Percentiles rank a stretch among this genome's conserved stretches.
Conservation (phyloP, 2,329 filamentous ascomycete species). For the Colletotrichum sp. region DNA sequence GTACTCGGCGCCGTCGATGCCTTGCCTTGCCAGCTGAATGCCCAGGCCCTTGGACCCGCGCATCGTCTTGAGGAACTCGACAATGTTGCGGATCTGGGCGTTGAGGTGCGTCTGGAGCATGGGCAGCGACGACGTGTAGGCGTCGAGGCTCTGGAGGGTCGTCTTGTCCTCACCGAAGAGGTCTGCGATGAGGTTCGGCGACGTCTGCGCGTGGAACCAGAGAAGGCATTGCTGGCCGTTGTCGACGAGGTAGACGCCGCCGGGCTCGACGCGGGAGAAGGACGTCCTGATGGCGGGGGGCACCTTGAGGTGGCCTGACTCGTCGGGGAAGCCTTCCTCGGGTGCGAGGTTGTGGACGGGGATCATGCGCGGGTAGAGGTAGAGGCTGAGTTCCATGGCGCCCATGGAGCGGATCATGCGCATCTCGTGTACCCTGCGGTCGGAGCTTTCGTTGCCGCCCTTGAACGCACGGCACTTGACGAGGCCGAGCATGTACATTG, state of each 20-base stretch:
- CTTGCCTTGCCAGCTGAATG: constrained; percentile 89
- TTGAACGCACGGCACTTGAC: constrained; percentile 94
- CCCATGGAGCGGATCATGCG: constrained; percentile 90
- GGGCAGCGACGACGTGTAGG: constrained; percentile 80
- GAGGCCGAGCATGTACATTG: constrained; percentile 92
- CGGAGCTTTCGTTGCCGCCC: constrained; percentile 87
- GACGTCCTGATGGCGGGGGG: constrained; percentile 81
- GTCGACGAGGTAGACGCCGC: constrained; percentile 92
- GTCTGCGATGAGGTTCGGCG: constrained; percentile 87
- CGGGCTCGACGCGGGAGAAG: constrained; percentile 88
- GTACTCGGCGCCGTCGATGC: constrained; percentile 92
- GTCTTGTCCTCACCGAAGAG: constrained; percentile 82
- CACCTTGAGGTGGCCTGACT: constrained; percentile 86
- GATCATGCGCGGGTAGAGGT: constrained; percentile 94
- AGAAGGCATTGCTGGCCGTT: constrained; percentile 92
- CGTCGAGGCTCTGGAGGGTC: constrained; percentile 77
- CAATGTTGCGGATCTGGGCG: constrained; percentile 90
- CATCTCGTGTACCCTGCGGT: constrained; percentile 90
- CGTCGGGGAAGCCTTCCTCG: constrained; percentile 91
- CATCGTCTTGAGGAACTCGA: constrained; percentile 82
- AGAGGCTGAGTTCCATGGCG: constrained; percentile 82
- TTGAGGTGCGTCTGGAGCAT: constrained; percentile 91
- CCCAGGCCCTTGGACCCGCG: constrained; percentile 88
- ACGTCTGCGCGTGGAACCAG: constrained; percentile 93
- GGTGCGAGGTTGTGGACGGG: constrained; percentile 88